Base-by-base conservation (phyloP, 2,329 filamentous ascomycete genomes). In the Cryphonectria parasitica region DNA sequence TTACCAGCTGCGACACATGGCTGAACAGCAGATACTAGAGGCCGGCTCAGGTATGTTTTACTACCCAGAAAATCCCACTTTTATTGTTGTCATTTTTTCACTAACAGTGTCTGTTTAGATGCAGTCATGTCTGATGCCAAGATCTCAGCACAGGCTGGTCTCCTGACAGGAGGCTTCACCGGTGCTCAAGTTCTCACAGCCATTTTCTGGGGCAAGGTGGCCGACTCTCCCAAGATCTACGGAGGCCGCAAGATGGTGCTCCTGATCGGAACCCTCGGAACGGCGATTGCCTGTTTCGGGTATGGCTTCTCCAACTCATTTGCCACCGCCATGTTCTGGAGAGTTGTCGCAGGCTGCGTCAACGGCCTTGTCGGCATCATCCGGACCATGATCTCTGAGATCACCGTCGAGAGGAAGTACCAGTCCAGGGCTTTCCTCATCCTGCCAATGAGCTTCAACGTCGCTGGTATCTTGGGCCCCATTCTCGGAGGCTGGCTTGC, bases 101-200 rank as follows among this genome's bases (percentile, higher is more conserved):
- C 58, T 36, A 5, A 43, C 17, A 2, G n/a, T 5, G 4, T 43
- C 41, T 15, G 17, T 28, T 19, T 5, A 72, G 71, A 70, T 58
- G 85, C 85, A 1, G 87, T 85, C 0, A 78, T 87, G 19, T 82
- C 85, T 22, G 84, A 87, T 69, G 78, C 83, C 34, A 79, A 82
- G 63, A 90, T 93, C 69, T 88, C 92, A 0, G 85, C 85, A 6
- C 91, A 93, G 77, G 91, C 90, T 0, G 91, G 92, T 36, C 82
- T 93, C 28, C 81, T 94, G 36, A 89, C 91, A 69, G 91, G 89
- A 22, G 88, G 89, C 36, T 94, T 94, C 76, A 92, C 91, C 0
- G 89, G 89, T 6, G 90, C 90, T 0, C 92, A 94, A 76, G 92
- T 93, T 71, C 78, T 91, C 28, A 94, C 91, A 0, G 91, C 91